Evolutionary conservation across 768 basidiomycete genomes (phyloP).

Genomic region (Auriscalpium microsporum): DNA sequence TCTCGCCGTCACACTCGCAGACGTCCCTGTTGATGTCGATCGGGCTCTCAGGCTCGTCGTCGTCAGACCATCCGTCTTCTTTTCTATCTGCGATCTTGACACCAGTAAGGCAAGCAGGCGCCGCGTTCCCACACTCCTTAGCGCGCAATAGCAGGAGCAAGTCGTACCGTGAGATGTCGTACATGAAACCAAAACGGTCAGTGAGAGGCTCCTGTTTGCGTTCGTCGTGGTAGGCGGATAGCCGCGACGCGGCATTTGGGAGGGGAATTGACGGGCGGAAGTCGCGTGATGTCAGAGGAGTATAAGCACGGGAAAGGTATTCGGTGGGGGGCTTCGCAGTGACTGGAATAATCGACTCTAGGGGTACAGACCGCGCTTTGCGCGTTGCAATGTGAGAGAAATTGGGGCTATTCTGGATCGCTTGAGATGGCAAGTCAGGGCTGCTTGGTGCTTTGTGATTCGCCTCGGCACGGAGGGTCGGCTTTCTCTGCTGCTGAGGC

Average conservation of each 20-base stretch:
- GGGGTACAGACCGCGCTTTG: conserved; percentile 44
- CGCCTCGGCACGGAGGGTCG: conserved; percentile 22
- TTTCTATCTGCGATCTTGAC: conserved; percentile 80
- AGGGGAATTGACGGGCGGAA: conserved; percentile 66
- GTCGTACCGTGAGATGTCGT: conserved; percentile 78
- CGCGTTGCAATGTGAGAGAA: conserved; percentile 18
- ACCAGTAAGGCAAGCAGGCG: conserved; percentile 80
- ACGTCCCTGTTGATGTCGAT: conserved; percentile 29
- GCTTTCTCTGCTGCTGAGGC: conserved; percentile 40
- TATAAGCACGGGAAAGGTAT: conserved; percentile 68
- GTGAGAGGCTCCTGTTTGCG: conserved; percentile 55
- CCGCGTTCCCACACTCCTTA: conserved; percentile 61
- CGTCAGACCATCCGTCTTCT: conserved; percentile 73
- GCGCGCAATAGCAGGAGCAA: conserved; percentile 67
- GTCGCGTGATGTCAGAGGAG: conserved; percentile 62
- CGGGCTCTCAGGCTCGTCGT: conserved; percentile 37
- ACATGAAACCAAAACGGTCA: conserved; percentile 87
- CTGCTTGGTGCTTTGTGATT: not conserved
- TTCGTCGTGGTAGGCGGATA: conserved; percentile 41
- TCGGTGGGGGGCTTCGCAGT: conserved; percentile 78
- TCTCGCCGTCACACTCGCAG: conserved; percentile 34
- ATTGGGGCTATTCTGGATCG: conserved; percentile 7
- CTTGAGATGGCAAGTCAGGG: conserved; percentile 6
- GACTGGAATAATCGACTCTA: conserved; percentile 78
- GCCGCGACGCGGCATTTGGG: conserved; percentile 48